Evolutionary conservation across 306 rosid species (phyloP).

Genomic region (Corylus americana): DNA sequence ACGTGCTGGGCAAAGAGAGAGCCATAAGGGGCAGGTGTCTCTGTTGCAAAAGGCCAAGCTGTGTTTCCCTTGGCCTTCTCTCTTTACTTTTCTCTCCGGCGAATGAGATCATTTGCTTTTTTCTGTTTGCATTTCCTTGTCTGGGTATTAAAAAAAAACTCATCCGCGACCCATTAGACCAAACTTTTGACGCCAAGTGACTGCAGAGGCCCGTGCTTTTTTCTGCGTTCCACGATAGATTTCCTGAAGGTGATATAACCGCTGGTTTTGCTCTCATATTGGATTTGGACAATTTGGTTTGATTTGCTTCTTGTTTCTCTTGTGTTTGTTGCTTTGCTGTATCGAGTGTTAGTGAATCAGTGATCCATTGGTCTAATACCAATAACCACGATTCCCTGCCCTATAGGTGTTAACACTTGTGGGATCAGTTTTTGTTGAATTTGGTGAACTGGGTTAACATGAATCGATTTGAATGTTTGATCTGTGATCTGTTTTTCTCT

Average conservation of each 20-base stretch:
- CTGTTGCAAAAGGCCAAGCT: constrained; percentile 19
- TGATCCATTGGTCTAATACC: constrained; percentile 21
- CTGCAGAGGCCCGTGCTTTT: not conserved
- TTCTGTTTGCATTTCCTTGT: constrained; percentile 8
- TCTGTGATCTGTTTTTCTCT: constrained; percentile 32
- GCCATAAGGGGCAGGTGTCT: constrained; percentile 51
- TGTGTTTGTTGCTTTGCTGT: not conserved
- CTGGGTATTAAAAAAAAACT: not conserved
- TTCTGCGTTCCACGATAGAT: not conserved
- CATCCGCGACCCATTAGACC: not conserved
- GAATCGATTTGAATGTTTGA: constrained; percentile 16
- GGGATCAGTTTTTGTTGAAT: constrained; percentile 18
- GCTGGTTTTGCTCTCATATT: constrained; percentile 3
- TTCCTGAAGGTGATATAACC: constrained; percentile 16
- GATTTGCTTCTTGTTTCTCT: not conserved
- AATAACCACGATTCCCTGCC: not conserved
- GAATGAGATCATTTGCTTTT: constrained; percentile 29
- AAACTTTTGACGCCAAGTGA: not conserved
- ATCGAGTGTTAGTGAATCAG: constrained; percentile 5
- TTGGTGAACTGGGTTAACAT: not conserved
- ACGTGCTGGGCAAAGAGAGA: constrained; percentile 47
- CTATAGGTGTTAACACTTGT: constrained; percentile 9
- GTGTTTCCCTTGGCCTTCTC: not conserved
- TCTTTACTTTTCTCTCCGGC: constrained; percentile 30
- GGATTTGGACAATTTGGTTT: constrained; percentile 26